These are phyloP conservation scores for Coniochaeta ligniaria DNA, from an alignment of 2,329 filamentous ascomycete species.

Conservation along the genomic window DNA sequence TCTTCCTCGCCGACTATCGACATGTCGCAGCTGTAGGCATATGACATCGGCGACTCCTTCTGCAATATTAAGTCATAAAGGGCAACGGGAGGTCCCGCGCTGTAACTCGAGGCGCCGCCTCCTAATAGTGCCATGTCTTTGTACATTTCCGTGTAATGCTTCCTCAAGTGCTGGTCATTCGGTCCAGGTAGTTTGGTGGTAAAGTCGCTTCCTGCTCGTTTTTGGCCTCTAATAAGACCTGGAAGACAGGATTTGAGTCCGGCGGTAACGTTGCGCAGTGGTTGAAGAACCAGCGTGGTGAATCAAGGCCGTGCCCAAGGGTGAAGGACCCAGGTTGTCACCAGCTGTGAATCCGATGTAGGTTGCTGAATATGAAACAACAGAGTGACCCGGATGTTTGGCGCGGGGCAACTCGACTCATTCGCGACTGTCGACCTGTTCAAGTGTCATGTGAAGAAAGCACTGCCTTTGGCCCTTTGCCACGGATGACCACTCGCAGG, in stretches of 20 bases:
- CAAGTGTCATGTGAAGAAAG: neutral
- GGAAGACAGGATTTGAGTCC: neutral
- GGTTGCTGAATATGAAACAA: neutral
- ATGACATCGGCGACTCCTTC: conserved; percentile 5
- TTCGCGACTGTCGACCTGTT: neutral
- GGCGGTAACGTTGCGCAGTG: neutral
- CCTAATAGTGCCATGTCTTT: neutral
- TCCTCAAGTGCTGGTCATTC: neutral
- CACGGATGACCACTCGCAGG: neutral
- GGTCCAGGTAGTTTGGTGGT: neutral
- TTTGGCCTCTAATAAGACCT: neutral
- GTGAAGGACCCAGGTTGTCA: neutral
- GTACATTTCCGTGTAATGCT: neutral
- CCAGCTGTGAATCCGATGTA: neutral
- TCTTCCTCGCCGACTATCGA: neutral
- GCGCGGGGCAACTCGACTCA: neutral
- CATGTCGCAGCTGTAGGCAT: conserved; percentile 9
- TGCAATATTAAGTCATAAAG: conserved; percentile 16
- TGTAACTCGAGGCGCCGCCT: conserved; percentile 5
- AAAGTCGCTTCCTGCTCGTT: neutral
- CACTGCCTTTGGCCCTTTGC: too few relatives aligned
- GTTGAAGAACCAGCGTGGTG: neutral
- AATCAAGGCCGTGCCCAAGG: neutral
- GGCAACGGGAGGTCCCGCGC: conserved; percentile 11
- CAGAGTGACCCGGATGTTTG: neutral